phyloP scores from a whole-genome alignment of 805 yeast species.

The Suhomyces faveliae region DNA sequence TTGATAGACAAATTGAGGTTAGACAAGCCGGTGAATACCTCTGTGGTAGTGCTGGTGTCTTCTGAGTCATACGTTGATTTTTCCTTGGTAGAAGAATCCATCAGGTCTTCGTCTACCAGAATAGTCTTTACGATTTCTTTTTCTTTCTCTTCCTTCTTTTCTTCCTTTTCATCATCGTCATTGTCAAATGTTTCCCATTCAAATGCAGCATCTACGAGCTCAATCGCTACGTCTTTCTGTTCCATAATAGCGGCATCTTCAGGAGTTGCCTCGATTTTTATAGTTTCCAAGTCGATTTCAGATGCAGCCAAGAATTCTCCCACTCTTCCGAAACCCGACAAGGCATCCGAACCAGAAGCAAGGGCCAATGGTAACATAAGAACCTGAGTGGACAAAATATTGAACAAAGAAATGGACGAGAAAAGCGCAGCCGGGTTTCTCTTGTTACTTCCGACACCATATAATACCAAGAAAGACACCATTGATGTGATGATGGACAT shows the following conservation, averaged over 20 bases:
- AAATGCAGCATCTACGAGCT: constrained; percentile 54
- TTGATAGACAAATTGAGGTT: constrained; percentile 53
- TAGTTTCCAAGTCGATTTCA: constrained; percentile 39
- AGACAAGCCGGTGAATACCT: constrained; percentile 41
- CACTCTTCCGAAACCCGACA: constrained; percentile 58
- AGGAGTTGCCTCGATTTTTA: constrained; percentile 23
- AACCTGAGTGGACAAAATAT: constrained; percentile 58
- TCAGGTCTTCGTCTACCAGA: neutral
- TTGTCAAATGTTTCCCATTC: constrained; percentile 54
- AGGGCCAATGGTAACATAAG: constrained; percentile 70
- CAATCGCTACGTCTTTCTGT: constrained; percentile 41
- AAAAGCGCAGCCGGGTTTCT: constrained; percentile 62
- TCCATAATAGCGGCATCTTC: constrained; percentile 25
- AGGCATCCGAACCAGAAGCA: constrained; percentile 66
- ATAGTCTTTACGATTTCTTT: neutral
- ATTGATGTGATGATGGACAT: constrained; percentile 72
- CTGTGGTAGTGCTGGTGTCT: neutral
- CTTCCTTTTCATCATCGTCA: constrained; percentile 15
- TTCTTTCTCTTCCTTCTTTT: constrained; percentile 12
- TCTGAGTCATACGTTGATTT: constrained; percentile 8
- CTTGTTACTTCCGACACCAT: constrained; percentile 28
- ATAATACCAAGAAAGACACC: constrained; percentile 45
- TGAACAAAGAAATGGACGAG: constrained; percentile 68
- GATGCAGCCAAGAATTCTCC: constrained; percentile 49
- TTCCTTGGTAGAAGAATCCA: constrained; percentile 15